Conservation (phyloP, 2,329 filamentous ascomycete genomes). For the Colletotrichum sp. region DNA sequence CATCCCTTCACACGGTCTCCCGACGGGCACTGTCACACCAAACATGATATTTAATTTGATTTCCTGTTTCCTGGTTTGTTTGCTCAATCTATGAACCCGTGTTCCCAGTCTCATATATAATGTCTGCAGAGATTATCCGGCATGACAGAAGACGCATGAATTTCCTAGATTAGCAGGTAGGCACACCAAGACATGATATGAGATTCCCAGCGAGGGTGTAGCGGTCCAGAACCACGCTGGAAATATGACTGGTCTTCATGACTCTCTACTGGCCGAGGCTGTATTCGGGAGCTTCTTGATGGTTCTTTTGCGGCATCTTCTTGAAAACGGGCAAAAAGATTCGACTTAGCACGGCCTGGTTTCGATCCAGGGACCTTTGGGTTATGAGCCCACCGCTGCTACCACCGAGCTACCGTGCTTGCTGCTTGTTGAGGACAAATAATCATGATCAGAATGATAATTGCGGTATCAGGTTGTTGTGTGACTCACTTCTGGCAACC, state of each 20-base stretch:
- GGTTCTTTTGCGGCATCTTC: background rate
- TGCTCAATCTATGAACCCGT: background rate
- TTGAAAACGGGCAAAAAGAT: background rate
- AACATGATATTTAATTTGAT: background rate
- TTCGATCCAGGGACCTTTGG: background rate
- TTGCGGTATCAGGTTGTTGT: background rate
- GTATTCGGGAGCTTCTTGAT: background rate
- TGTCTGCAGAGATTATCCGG: background rate
- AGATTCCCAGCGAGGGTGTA: background rate
- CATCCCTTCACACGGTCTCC: background rate
- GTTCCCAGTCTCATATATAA: background rate
- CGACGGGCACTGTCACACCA: background rate
- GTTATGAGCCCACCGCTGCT: background rate
- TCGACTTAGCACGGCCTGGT: background rate
- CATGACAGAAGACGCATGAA: background rate
- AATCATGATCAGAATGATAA: background rate
- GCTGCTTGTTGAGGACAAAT: background rate
- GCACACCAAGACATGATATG: background rate
- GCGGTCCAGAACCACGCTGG: background rate
- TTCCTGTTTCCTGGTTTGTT: background rate
- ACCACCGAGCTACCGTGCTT: background rate
- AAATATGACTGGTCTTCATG: background rate
- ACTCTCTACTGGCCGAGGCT: background rate
- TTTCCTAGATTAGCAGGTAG: background rate
- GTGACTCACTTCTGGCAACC: background rate